Evolutionary conservation across 306 rosid species (phyloP), one percentile per base, ranked within the genome.

Genomic region (Urtica urens): DNA sequence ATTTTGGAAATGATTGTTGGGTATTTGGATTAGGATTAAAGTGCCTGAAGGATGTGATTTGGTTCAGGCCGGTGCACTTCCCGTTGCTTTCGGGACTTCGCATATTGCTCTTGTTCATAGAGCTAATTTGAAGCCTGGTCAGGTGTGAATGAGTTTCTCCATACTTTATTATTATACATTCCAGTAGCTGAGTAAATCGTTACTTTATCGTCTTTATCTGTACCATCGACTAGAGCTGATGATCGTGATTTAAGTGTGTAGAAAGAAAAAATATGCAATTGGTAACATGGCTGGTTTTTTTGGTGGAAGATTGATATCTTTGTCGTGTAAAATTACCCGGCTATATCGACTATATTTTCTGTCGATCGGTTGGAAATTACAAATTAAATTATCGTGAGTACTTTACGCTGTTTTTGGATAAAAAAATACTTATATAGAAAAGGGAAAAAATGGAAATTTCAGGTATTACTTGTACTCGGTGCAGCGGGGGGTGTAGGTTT

Each of bases 401-500:
- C n/a, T n/a, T n/a, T n/a, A n/a, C n/a, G n/a, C n/a, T n/a, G 51
- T 49, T 28, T 3, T 17, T 7, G 11, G 23, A 13, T 26, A 7
- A 21, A n/a, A 35, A 18, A n/a, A n/a, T n/a, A n/a, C n/a, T n/a
- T n/a, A n/a, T n/a, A n/a, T 14, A 16, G 17, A 6, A 23, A 38
- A 23, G 17, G 40, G 28, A 26, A 38, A 20, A 19, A 26, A 55
- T 55, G 39, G 57, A 38, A 37, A 33, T 49, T 64, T 31, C 49
- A 87, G 96, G 96, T 90, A 20, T 63, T 90, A 72, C 51, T 90
- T 69, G 92, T 90, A 59, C 85, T 90, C 51, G 99, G 94, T 58
- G 99, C 95, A 5, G 95, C 95, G 18, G 95, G 99, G 22, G 99
- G 94, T 9, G 99, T 85, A 24, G 95, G 99, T 37, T 73, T 90